Evolutionary conservation across 2,329 filamentous ascomycete genomes (phyloP).

Genomic region (Trichophyton simii): DNA sequence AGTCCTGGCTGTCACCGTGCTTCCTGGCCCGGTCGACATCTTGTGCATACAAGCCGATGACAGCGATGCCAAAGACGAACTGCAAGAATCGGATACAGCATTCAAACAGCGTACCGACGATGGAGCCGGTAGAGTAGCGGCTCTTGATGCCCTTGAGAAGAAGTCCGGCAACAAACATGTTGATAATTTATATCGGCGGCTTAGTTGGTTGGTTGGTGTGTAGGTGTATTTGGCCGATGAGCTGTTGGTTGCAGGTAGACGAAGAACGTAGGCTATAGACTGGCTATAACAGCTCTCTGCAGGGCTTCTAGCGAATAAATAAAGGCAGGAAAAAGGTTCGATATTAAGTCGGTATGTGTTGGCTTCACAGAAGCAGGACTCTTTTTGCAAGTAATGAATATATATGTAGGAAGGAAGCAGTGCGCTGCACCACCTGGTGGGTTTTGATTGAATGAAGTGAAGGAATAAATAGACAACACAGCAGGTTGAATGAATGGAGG

Average conservation of each 20-base stretch:
- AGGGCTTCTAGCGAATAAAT: neutral
- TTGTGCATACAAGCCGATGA: constrained; percentile 64
- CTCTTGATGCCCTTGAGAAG: constrained; percentile 16
- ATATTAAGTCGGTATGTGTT: neutral
- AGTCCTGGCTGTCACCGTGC: constrained; percentile 41
- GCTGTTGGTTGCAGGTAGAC: too few species aligned
- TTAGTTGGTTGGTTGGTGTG: neutral
- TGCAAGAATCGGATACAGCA: constrained; percentile 57
- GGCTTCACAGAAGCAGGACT: neutral
- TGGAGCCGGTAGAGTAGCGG: constrained; percentile 12
- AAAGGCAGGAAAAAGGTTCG: neutral
- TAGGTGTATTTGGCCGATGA: neutral
- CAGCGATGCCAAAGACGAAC: constrained; percentile 61
- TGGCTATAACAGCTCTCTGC: neutral
- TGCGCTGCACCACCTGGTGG: neutral
- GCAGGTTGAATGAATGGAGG: neutral
- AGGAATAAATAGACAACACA: neutral
- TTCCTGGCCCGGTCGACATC: constrained; percentile 49
- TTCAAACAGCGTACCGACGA: constrained; percentile 17
- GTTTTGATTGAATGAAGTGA: neutral
- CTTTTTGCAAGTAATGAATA: neutral
- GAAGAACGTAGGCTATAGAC: neutral
- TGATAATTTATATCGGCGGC: neutral
- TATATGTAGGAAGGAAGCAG: neutral
- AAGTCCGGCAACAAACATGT: constrained; percentile 12